Evolutionary conservation across 768 basidiomycete species (phyloP).

Genomic region (Mycena maculata): DNA sequence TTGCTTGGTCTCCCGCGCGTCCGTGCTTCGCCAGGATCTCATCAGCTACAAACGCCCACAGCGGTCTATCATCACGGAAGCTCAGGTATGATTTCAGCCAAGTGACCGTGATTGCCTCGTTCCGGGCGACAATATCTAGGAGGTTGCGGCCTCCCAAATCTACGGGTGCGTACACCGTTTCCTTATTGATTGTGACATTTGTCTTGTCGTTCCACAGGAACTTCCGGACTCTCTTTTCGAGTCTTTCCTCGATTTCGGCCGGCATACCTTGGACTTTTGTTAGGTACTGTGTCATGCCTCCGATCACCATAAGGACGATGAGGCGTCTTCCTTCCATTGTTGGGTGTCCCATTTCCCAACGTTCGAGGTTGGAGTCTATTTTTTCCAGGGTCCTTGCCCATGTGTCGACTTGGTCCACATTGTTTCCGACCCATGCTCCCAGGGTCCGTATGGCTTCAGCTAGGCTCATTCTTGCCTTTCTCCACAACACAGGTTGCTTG

Average conservation of each 20-base stretch:
- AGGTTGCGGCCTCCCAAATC: constrained; percentile 15
- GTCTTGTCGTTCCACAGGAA: constrained; percentile 25
- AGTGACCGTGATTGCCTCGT: no score
- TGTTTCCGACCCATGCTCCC: constrained; percentile 29
- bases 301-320: constrained; percentile 21
- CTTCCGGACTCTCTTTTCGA: not conserved
- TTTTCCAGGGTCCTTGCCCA: constrained; percentile 25
- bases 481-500: no score
- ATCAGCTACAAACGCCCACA: constrained; percentile 1
- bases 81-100: no score
- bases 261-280: constrained; percentile 39
- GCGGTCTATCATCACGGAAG: not conserved
- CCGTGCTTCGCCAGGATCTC: not conserved
- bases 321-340: constrained; percentile 15
- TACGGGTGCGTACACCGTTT: not conserved
- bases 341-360: constrained; percentile 10
- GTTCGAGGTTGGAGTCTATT: not conserved
- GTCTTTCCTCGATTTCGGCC: not conserved
- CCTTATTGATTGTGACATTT: not conserved
- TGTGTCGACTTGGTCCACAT: not conserved
- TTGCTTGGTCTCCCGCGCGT: no score
- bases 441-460: constrained; percentile 15
- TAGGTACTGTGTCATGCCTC: constrained; percentile 33
- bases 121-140: no score
- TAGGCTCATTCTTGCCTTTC: no score